phyloP scores from a whole-genome alignment of 352 stramenopile genomes.

The Thalassiosira hispida region DNA sequence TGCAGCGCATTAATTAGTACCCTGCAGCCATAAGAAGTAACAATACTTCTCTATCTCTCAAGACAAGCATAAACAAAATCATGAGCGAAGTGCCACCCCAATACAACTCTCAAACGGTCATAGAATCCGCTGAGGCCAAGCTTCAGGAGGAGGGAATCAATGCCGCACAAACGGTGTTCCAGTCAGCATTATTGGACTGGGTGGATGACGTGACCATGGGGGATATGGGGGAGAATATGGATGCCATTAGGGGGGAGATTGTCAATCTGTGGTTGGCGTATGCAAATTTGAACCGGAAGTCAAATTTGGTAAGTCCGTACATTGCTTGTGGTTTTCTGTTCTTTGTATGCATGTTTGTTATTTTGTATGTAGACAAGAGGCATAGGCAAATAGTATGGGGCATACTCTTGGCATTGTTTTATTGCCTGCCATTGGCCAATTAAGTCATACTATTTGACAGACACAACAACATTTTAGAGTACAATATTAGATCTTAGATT shows the following conservation, averaged over 20 bases:
- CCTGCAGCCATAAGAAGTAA: neutral
- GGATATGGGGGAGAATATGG: constrained; percentile 27
- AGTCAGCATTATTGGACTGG: constrained; percentile 82
- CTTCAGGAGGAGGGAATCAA: constrained; percentile 51
- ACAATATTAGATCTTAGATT: constrained; percentile 42
- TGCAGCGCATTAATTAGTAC: neutral
- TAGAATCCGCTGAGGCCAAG: constrained; percentile 67
- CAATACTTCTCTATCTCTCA: neutral
- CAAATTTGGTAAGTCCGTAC: constrained; percentile 63
- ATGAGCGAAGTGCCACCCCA: constrained; percentile 8
- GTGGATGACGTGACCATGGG: constrained; percentile 76
- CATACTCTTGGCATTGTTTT: neutral
- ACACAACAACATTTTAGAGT: constrained; percentile 17
- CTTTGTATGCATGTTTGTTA: constrained; percentile 10
- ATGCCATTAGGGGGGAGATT: constrained; percentile 60
- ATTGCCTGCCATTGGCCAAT: neutral
- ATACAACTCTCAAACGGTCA: constrained; percentile 57
- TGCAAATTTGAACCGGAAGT: constrained; percentile 67
- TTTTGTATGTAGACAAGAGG: neutral
- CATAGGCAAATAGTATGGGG: too few species aligned
- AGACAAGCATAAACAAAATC: neutral
- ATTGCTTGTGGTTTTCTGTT: neutral
- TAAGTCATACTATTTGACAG: neutral
- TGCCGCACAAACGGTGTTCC: constrained; percentile 76
- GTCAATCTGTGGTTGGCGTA: constrained; percentile 80